A percentile compares a stretch with the other conserved stretches of the same genome.
phyloP scores from a whole-genome alignment of 192 early-diverging fungal species.

The Coemansia sp. region DNA sequence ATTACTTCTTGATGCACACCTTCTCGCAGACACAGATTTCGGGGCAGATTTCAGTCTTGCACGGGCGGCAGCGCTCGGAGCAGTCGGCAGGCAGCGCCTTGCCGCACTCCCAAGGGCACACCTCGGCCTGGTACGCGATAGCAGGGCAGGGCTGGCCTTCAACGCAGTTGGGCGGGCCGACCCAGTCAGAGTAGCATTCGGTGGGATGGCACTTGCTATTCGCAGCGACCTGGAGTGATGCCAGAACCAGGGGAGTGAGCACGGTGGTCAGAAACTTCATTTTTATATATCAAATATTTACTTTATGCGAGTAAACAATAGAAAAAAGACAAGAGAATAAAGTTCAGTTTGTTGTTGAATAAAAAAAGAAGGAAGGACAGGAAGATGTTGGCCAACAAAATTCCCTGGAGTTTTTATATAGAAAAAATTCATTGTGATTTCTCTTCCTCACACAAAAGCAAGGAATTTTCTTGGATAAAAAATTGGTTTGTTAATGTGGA shows the following conservation, averaged over 20 bases:
- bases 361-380: too few relatives aligned
- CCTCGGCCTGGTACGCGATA: conserved; percentile 13
- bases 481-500: too few relatives aligned
- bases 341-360: too few relatives aligned
- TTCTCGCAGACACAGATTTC: conserved; percentile 40
- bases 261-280: conserved; percentile 13
- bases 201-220: conserved; percentile 25
- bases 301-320: background rate
- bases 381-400: too few relatives aligned
- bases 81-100: conserved; percentile 20
- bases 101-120: conserved; percentile 42
- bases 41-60: conserved; percentile 29
- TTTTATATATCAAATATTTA: background rate
- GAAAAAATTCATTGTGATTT: too few relatives aligned
- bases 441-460: too few relatives aligned
- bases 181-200: conserved; percentile 24
- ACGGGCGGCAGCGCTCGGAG: conserved; percentile 38
- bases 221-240: conserved; percentile 12
- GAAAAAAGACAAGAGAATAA: background rate
- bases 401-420: too few relatives aligned
- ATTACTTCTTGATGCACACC: conserved; percentile 19
- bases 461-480: too few relatives aligned
- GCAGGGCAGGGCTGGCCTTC: conserved; percentile 17
- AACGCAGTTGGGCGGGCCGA: conserved; percentile 7
- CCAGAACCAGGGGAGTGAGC: background rate